Evolutionary conservation across 1,284 basidiomycete genomes (phyloP).

Genomic region (Papiliotrema laurentii): DNA sequence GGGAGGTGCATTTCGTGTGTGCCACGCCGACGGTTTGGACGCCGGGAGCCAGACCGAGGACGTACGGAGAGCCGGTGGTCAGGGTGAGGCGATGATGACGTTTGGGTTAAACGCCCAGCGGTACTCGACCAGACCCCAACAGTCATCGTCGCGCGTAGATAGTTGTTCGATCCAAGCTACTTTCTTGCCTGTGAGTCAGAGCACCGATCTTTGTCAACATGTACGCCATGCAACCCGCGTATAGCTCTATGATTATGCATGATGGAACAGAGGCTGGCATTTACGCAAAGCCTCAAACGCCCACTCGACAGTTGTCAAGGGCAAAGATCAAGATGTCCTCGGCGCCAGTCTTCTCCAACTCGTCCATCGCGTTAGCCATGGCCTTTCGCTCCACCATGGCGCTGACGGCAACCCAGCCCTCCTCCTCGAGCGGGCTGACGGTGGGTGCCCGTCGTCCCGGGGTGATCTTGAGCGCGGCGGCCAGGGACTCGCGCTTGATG

Average conservation of each 20-base stretch:
- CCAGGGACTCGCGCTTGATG: slow-evolving; percentile 62
- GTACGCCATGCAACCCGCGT: too few relatives aligned
- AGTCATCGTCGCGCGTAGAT: too few relatives aligned
- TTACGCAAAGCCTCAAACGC: too few relatives aligned
- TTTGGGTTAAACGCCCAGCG: too few relatives aligned
- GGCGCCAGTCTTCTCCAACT: slow-evolving; percentile 74
- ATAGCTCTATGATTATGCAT: too few relatives aligned
- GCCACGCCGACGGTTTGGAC: slow-evolving; percentile 33
- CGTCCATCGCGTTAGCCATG: slow-evolving; percentile 87
- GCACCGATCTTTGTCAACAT: too few relatives aligned
- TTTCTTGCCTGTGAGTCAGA: too few relatives aligned
- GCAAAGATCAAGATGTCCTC: slow-evolving; percentile 86
- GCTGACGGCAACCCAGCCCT: slow-evolving; percentile 86
- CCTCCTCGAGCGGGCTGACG: slow-evolving; percentile 72
- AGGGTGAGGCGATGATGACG: slow-evolving; percentile 16
- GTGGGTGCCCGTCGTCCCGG: slow-evolving; percentile 89
- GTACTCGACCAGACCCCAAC: too few relatives aligned
- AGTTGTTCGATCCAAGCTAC: too few relatives aligned
- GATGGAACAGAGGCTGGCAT: too few relatives aligned
- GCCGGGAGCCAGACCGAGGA: slow-evolving; percentile 30
- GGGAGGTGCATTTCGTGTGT: slow-evolving; percentile 37
- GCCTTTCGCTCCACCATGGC: slow-evolving; percentile 85
- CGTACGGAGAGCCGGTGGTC: slow-evolving; percentile 34
- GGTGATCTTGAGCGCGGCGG: slow-evolving; percentile 66
- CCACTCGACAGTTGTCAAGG: slow-evolving; percentile 91